Evolutionary conservation across 352 stramenopile species (phyloP).

Genomic region (Phytophthora constricta): DNA sequence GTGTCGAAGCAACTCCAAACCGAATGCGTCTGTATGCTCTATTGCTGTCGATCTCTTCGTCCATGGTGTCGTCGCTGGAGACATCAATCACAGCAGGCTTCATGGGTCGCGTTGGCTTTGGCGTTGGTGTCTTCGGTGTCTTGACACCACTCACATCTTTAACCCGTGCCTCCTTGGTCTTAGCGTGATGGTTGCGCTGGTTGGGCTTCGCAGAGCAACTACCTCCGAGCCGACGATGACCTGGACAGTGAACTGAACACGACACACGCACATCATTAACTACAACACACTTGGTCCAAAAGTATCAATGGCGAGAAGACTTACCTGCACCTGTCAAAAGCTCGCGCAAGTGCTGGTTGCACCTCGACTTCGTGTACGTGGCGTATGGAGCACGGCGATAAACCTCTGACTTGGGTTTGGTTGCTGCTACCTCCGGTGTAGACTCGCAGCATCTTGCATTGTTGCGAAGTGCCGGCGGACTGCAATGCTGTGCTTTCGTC

Average conservation of each 20-base stretch:
- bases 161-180: background rate
- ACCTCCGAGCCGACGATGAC: background rate
- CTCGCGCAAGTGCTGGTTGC: constrained; percentile 12
- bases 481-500: no score
- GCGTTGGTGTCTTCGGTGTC: background rate
- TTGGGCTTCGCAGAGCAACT: background rate
- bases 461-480: background rate
- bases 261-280: background rate
- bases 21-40: constrained; percentile 2
- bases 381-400: background rate
- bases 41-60: background rate
- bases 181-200: background rate
- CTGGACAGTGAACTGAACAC: background rate
- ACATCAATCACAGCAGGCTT: constrained; percentile 6
- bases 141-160: no score
- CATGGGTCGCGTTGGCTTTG: background rate
- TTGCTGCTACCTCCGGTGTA: background rate
- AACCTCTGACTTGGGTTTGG: background rate
- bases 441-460: background rate
- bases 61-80: background rate
- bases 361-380: background rate
- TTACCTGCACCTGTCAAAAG: constrained; percentile 17
- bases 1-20: constrained; percentile 16
- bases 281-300: no score
- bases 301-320: no score